Percentiles rank a stretch among this genome's conserved stretches.
phyloP scores from a whole-genome alignment of 2,329 filamentous ascomycete species.

The Aspergillus terreus region DNA sequence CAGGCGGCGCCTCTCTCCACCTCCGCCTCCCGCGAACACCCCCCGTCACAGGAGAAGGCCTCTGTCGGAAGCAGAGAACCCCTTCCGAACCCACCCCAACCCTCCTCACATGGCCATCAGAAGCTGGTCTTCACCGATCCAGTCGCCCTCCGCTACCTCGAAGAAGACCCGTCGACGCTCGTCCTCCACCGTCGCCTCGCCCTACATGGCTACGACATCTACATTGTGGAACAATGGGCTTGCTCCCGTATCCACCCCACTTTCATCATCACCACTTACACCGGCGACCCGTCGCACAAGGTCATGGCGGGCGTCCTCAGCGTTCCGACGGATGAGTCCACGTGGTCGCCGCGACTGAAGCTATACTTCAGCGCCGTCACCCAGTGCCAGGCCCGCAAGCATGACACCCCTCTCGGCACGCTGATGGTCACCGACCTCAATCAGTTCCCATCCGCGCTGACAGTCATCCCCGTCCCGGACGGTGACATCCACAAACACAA shows the following conservation, averaged over 20 bases:
- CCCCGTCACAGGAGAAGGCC: constrained; percentile 14
- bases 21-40: constrained; percentile 23
- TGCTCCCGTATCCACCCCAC: constrained; percentile 88
- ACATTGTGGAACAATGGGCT: constrained; percentile 96
- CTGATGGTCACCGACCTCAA: constrained; percentile 93
- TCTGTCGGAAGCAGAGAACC: constrained; percentile 15
- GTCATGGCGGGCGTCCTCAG: constrained; percentile 77
- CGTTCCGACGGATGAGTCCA: constrained; percentile 72
- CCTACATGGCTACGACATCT: constrained; percentile 83
- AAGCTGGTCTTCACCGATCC: constrained; percentile 64
- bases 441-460: constrained; percentile 85
- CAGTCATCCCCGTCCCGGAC: constrained; percentile 84
- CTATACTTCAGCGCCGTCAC: constrained; percentile 84
- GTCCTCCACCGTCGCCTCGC: constrained; percentile 68
- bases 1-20: constrained; percentile 18
- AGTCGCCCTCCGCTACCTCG: constrained; percentile 69
- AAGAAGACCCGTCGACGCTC: constrained; percentile 73
- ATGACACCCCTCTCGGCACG: constrained; percentile 76
- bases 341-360: constrained; percentile 75
- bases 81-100: constrained; percentile 14
- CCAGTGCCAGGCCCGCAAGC: constrained; percentile 78
- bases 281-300: constrained; percentile 74
- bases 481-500: constrained; percentile 79
- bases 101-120: constrained; percentile 41
- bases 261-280: constrained; percentile 88